Evolutionary conservation across 768 basidiomycete species (phyloP), one percentile per base, ranked within the genome.

Genomic region (Tulasnella sp.): DNA sequence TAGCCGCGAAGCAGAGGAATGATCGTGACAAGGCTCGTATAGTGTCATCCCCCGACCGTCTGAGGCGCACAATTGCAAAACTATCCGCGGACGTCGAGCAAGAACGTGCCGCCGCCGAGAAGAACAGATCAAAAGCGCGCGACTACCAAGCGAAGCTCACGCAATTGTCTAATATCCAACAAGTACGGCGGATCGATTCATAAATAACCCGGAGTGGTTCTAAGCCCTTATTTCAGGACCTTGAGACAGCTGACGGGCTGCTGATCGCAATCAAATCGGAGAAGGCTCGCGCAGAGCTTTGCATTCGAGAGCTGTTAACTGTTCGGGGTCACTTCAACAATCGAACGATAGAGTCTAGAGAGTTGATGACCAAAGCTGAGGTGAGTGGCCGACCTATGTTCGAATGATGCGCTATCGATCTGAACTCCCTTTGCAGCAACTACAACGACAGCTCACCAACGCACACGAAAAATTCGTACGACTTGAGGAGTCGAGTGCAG

Each of bases 21-120:
- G 71, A 73, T 11, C 80, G 83, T 44, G 82, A 82, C 0, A 77
- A 81, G 51, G 74, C 81, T 27, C 81, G 91, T 25, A 85, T 96
- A 62, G 91, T 96, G 2, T 88, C 92, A 68, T 92, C 89, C 0
- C 92, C 92, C 0, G 92, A 94, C 49, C 79, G 92, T 46, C 85
- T 94, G 64, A 87, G 84, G 67, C 80, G 83, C 52, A 86, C 81
- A 44, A 94, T 94, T 65, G 71, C 77, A 10, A 75, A 80, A n/a
- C 90, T 94, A 85, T 77, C 79, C 2, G 67, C 73, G 4, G 81
- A 78, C 0, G 80, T 81, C 0, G 69, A 78, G 17, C 84, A 85
- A 55, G 89, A 93, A 64, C 87, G 87, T 67, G 80, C 75, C 61
- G 75, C 75, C 1, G 75, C 87, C 19, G 73, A 77, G 1, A 69